Conservation (phyloP, 1,284 basidiomycete species). For the Moesziomyces sp. region DNA sequence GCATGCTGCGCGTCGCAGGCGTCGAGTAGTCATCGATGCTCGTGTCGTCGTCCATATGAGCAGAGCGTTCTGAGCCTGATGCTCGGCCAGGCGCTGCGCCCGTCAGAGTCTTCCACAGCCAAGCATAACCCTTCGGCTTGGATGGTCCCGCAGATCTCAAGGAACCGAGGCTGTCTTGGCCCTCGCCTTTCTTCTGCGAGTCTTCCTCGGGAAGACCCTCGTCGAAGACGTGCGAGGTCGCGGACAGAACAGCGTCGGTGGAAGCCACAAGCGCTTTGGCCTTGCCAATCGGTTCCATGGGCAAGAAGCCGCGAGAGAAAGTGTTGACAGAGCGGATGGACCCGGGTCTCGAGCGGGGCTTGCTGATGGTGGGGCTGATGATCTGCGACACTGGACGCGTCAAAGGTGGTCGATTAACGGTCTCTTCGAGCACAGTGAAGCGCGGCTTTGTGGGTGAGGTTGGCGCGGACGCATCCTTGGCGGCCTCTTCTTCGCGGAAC, state of each 20-base stretch:
- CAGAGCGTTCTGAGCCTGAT: constrained; percentile 2
- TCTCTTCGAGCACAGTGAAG: constrained; percentile 20
- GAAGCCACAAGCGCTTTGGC: constrained; percentile 55
- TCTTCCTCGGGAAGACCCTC: constrained; percentile 8
- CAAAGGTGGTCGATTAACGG: constrained; percentile 9
- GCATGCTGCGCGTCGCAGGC: constrained; percentile 53
- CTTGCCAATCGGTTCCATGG: constrained; percentile 58
- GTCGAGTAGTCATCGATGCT: constrained; percentile 23
- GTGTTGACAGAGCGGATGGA: constrained; percentile 56
- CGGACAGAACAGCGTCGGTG: constrained; percentile 42
- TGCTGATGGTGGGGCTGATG: constrained; percentile 14
- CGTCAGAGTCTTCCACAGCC: constrained; percentile 56
- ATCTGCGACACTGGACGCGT: constrained; percentile 40
- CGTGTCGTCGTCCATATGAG: constrained; percentile 8
- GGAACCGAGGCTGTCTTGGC: constrained; percentile 26
- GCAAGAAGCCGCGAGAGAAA: constrained; percentile 43
- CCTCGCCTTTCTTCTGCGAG: constrained; percentile 8
- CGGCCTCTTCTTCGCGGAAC: constrained; percentile 22
- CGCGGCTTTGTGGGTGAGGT: constrained; percentile 25
- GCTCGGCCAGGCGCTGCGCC: constrained; percentile 21
- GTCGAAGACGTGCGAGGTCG: constrained; percentile 35
- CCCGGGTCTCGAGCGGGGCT: constrained; percentile 36
- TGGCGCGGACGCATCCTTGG: constrained; percentile 7
- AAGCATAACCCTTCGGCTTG: constrained; percentile 36
- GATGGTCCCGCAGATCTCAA: constrained; percentile 12